A percentile compares a stretch with the other conserved stretches of the same genome.
These are phyloP conservation scores for Chloridella minuta DNA, from an alignment of 352 stramenopile species.

Conservation along the genomic window DNA sequence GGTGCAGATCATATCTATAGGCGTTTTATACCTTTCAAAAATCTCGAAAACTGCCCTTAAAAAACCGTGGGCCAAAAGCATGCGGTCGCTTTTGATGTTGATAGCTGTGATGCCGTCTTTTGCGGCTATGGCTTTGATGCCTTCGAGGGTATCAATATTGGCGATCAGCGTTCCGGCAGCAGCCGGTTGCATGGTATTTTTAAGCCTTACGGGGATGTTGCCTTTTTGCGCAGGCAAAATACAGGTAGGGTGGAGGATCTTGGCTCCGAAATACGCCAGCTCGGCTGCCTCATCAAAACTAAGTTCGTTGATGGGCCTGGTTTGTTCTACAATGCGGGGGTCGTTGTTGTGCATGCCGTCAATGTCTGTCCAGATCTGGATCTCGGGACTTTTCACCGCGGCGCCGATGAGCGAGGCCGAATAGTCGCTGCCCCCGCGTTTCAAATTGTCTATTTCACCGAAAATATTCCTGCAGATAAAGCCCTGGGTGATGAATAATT, in stretches of 20 bases:
- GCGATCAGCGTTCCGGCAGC: not conserved
- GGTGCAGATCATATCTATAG: not conserved
- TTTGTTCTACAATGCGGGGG: not conserved
- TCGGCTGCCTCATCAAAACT: not conserved
- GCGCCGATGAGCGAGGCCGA: not conserved
- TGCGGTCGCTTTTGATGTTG: not conserved
- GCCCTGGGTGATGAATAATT: not conserved
- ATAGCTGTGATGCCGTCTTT: not conserved
- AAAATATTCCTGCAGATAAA: not conserved
- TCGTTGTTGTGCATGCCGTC: not conserved
- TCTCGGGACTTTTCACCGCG: not conserved
- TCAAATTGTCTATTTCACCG: constrained; percentile 2
- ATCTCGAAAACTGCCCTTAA: not conserved
- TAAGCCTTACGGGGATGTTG: not conserved
- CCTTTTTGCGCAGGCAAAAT: not conserved
- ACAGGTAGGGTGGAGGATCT: not conserved
- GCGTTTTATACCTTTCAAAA: not conserved
- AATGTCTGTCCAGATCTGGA: not conserved
- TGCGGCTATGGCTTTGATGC: not conserved
- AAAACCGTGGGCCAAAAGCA: not conserved
- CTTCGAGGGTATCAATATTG: not conserved
- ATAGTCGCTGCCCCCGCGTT: not conserved
- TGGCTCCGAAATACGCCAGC: not conserved
- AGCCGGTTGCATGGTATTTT: not conserved
- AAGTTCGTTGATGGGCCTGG: not conserved